Base-by-base conservation (phyloP, 306 rosid species). In the Bauhinia variegata region DNA sequence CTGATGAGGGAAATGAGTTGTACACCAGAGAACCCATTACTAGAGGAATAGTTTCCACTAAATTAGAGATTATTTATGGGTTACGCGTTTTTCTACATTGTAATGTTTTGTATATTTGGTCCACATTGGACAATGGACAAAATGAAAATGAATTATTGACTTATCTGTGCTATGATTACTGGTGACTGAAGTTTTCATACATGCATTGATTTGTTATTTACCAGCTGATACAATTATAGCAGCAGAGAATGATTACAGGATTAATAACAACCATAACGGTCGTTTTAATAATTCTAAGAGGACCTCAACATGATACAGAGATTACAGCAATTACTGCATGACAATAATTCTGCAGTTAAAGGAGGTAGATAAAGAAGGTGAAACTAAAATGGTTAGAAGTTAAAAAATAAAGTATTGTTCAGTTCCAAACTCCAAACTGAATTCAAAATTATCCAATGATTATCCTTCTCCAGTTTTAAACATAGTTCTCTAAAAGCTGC, bases 1-100 rank as follows among this genome's bases (percentile, higher is more conserved):
- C 65, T 75, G 70, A 75, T 75, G 77, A 74, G 51, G 73, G 84
- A 78, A 60, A 71, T 68, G 73, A 71, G 61, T 48, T 47, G 41
- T 46, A 47, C 54, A 54, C 36, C 12, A 65, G 71, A 70, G 38
- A 67, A 72, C 30, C 36, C 18, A 58, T 61, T 60, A 60, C 51
- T 31, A 7, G 5, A 44, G 46, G 78, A 46, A 62, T 68, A 46
- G 44, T 68, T 68, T 52, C 36, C 60, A 46, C 11, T 57, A 32
- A 67, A 49, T 62, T 49, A 33, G 61, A 62, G 53, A 55, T 50
- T 56, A 56, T 62, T 59, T 39, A 5, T 8, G 41, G 58, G 7
- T 49, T 42, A 61, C 18, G 54, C 11, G 38, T 60, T 34, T 42
- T 12, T 8, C 10, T 42, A 9, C 41, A 36, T 36, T 1, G 3